Base-by-base conservation (phyloP, 2,329 filamentous ascomycete genomes). In the Orbilia javanica region DNA sequence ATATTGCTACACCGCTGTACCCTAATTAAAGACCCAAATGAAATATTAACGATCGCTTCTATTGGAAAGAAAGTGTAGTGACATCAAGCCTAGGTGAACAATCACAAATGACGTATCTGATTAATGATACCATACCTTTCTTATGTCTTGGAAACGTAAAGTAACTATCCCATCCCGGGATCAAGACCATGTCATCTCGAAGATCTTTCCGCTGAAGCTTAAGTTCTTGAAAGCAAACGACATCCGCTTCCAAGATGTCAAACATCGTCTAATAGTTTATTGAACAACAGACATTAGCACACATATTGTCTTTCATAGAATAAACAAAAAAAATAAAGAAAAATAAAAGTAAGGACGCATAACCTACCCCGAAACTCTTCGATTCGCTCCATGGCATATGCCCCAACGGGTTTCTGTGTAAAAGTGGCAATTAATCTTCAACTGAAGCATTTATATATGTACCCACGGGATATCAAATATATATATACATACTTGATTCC, bases 191-290 rank as follows among this genome's bases (percentile, higher is more conserved):
- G 81, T 98, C 96, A 87, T 98, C 96, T 46, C 87, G 88, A 0
- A 99, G 86, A 81, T 97, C 94, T 83, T 97, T 97, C 72, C 92
- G 89, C 83, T 98, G 96, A 46, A 98, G 97, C 85, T 98, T 99
- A 50, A 93, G 91, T 84, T 98, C 96, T 84, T 99, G 96, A 86
- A 98, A 94, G 74, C 97, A 88, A 18, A 98, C 90, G 80, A 99
- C 96, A 83, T 99, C 96, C 66, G 94, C 90, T 83, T 96, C 92
- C 5, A 99, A 88, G 50, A 92, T 92, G 81, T 97, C 93, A 84
- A 99, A 98, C 96, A 98, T 98, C 80, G 91, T 88, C 91, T 93
- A 75, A 74, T 25, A 34, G 13, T 34, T 27, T 8, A 27, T 50
- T n/a, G 22, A 11, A 57, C 18, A 18, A 31, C 42, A 44, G 42